phyloP scores from a whole-genome alignment of 1,284 basidiomycete species.

The Tranzscheliella williamsii region DNA sequence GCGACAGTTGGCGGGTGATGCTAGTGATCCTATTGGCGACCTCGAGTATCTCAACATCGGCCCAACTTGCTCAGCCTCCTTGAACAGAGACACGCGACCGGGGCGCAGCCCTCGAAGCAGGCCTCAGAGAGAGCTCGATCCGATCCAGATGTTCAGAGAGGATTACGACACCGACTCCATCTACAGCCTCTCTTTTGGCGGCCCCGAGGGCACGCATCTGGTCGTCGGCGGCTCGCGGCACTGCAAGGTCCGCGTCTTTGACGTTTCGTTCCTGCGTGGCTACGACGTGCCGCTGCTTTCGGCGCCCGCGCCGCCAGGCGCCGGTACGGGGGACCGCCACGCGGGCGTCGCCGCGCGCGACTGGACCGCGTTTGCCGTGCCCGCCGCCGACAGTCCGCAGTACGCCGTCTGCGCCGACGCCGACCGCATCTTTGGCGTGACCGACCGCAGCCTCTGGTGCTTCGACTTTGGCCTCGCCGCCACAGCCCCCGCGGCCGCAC shows the following conservation, averaged over 20 bases:
- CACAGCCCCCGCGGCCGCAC: not conserved
- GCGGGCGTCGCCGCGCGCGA: not conserved
- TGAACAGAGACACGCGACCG: not conserved
- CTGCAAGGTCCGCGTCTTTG: constrained; percentile 15
- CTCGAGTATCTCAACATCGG: not conserved
- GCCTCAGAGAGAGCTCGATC: constrained; percentile 2
- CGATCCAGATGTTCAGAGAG: constrained; percentile 12
- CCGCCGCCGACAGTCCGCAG: constrained; percentile 13
- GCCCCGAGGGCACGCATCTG: constrained; percentile 2
- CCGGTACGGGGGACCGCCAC: not conserved
- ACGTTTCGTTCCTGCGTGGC: constrained; percentile 2
- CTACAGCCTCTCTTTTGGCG: constrained; percentile 30
- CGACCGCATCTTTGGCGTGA: constrained; percentile 19
- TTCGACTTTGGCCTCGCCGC: constrained; percentile 15
- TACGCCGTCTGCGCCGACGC: constrained; percentile 10
- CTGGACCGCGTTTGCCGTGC: constrained; percentile 27
- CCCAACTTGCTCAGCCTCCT: too few relatives aligned
- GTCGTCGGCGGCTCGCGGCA: constrained; percentile 17
- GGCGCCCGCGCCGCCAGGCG: not conserved
- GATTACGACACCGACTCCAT: constrained; percentile 19
- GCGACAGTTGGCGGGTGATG: constrained; percentile 2
- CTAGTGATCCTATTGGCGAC: not conserved
- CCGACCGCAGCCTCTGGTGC: constrained; percentile 23
- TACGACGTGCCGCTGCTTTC: constrained; percentile 10
- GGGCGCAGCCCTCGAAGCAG: not conserved